Base-by-base conservation (phyloP, 2,329 filamentous ascomycete genomes). In the Stemphylium vesicarium region DNA sequence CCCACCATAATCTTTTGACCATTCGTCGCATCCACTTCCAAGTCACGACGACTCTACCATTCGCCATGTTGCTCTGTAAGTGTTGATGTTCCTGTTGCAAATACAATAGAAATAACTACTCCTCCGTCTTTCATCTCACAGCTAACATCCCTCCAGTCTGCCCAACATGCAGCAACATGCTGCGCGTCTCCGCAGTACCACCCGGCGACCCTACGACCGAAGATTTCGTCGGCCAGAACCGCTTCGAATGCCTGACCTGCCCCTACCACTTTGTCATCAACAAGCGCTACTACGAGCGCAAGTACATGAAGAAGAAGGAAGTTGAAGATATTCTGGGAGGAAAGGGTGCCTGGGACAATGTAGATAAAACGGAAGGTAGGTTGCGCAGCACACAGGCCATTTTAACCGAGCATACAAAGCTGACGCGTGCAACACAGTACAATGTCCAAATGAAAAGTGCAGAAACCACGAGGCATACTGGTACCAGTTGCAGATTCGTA, bases 401-500 rank as follows among this genome's bases (percentile, higher is more conserved):
- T 24, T 3, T 7, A 24, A 6, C 6, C 7, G 15, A 22, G 26
- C 2, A 33, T 18, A 10, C 4, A n/a, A 4, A 26, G 39, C 54
- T 57, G 42, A 57, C 39, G 26, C 20, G 41, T 2, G n/a, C 1
- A 3, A 9, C 3, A 39, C 67, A 85, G 89, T 89, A 43, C 91
- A 95, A 83, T 99, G 95, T 76, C 87, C 90, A 22, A 87, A 87
- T 59, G 87, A 92, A 36, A 83, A 83, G 52, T 99, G 95, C 81
- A 84, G 90, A 70, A 92, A 92, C 60, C 84, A 86, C 57, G 87
- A 92, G 79, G 95, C 95, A 3, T 96, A 93, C 61, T 98, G 94
- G 81, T 96, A 93, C 81, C 92, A 96, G 82, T 87, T 98, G 66
- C 95, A 99, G 83, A 98, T 98, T 78, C 88, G 95, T 66, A 96